Conservation (phyloP, 2,329 filamentous ascomycete genomes). For the Cyphellophora europaea region DNA sequence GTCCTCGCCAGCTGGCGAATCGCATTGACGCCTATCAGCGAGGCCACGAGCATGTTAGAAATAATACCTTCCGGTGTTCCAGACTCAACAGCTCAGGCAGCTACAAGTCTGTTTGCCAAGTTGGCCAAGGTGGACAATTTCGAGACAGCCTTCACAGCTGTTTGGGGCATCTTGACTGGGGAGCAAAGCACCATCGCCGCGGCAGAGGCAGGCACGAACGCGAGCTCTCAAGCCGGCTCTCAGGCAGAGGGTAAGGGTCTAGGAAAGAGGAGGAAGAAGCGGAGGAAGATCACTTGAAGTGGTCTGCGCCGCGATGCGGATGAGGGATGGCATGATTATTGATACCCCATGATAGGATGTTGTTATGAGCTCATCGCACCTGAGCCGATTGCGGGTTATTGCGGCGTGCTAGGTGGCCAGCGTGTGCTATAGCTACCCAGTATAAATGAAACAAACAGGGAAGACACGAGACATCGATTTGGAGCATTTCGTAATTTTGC, state of each 20-base stretch:
- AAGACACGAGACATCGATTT: too few species aligned
- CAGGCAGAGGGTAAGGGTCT: not conserved
- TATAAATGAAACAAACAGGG: too few species aligned
- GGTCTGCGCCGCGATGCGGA: not conserved
- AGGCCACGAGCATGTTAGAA: conserved; percentile 6
- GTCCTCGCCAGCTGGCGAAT: too few species aligned
- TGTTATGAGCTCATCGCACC: too few species aligned
- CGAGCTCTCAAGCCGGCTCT: too few species aligned
- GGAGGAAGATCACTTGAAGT: conserved; percentile 4
- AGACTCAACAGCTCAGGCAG: conserved; percentile 5
- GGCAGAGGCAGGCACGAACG: not conserved
- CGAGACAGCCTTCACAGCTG: conserved; percentile 8
- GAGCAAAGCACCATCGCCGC: conserved; percentile 4
- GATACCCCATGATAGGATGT: too few species aligned
- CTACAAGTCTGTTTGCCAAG: conserved; percentile 12
- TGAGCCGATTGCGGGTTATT: too few species aligned
- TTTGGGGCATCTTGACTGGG: conserved; percentile 8
- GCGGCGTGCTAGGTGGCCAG: too few species aligned
- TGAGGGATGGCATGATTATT: conserved; percentile 4
- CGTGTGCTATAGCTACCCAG: too few species aligned
- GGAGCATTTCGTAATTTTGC: too few species aligned
- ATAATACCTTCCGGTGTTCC: conserved; percentile 11
- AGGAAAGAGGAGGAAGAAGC: conserved; percentile 4
- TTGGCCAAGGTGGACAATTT: conserved; percentile 10
- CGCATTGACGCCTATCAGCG: conserved; percentile 16